phyloP scores from a whole-genome alignment of 2,329 filamentous ascomycete species.

The Xylariaceae sp. region DNA sequence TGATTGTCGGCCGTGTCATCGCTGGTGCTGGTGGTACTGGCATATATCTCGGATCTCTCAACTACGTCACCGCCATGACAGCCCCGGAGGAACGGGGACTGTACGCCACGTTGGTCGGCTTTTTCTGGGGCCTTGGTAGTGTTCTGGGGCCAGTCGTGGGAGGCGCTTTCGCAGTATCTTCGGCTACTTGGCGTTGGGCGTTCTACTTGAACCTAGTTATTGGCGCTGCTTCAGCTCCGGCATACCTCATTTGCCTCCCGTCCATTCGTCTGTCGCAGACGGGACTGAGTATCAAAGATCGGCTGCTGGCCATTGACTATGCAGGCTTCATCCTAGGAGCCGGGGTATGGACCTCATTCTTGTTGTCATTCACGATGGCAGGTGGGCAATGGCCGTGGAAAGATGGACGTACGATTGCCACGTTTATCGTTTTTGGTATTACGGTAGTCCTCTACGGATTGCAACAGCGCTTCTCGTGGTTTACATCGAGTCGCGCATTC shows the following conservation, averaged over 20 bases:
- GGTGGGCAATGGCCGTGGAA: constrained; percentile 47
- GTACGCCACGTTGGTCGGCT: constrained; percentile 30
- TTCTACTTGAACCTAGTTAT: constrained; percentile 57
- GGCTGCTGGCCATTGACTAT: constrained; percentile 35
- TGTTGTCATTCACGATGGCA: constrained; percentile 46
- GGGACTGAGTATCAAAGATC: constrained; percentile 25
- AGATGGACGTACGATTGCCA: constrained; percentile 40
- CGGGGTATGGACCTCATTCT: constrained; percentile 34
- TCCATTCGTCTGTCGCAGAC: constrained; percentile 17
- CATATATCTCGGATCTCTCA: constrained; percentile 29
- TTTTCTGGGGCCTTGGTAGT: constrained; percentile 35
- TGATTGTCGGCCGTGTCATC: constrained; percentile 15
- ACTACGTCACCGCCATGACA: constrained; percentile 28
- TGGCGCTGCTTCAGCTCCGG: constrained; percentile 34
- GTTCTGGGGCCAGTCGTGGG: constrained; percentile 43
- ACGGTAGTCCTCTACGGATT: constrained; percentile 37
- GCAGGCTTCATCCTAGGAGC: constrained; percentile 41
- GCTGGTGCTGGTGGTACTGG: constrained; percentile 9
- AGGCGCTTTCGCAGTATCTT: constrained; percentile 40
- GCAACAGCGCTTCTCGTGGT: constrained; percentile 40
- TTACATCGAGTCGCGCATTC: constrained; percentile 41
- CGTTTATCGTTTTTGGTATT: constrained; percentile 41
- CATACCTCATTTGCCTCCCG: constrained; percentile 31
- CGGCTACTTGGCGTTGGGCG: constrained; percentile 43
- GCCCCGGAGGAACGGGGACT: constrained; percentile 26